A percentile compares a stretch with the other conserved stretches of the same genome.
Evolutionary conservation across 1,284 basidiomycete species (phyloP).

Genomic region (Cryptococcus jaspeensis): DNA sequence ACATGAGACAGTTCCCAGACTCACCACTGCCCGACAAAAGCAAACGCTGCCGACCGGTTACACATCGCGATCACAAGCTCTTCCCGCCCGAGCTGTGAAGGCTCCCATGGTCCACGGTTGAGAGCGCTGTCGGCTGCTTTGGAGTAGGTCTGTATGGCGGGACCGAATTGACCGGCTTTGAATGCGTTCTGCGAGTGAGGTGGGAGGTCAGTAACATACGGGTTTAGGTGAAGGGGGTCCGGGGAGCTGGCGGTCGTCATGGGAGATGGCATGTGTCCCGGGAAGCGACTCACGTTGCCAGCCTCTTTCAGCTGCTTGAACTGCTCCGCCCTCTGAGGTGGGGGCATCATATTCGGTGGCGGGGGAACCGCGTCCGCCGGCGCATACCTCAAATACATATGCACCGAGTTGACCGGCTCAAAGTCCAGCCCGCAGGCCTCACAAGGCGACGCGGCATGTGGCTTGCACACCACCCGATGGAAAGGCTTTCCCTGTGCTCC

Average conservation of each 20-base stretch:
- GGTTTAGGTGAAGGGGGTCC: too few species aligned
- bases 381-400: conserved; percentile 66
- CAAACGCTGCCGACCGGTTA: conserved; percentile 85
- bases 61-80: conserved; percentile 85
- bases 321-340: conserved; percentile 67
- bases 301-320: conserved; percentile 81
- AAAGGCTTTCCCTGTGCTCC: not conserved
- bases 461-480: conserved; percentile 29
- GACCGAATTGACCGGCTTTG: conserved; percentile 68
- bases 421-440: conserved; percentile 69
- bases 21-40: conserved; percentile 64
- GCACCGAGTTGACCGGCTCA: conserved; percentile 64
- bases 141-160: conserved; percentile 80
- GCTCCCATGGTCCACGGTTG: conserved; percentile 87
- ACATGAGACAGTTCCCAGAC: conserved; percentile 1
- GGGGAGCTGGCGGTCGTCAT: too few species aligned
- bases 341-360: conserved; percentile 64
- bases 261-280: conserved; percentile 2
- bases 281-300: conserved; percentile 66
- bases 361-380: conserved; percentile 73
- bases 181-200: conserved; percentile 62
- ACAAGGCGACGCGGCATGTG: conserved; percentile 69
- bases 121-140: conserved; percentile 77
- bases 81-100: conserved; percentile 75
- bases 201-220: not conserved